Evolutionary conservation across 1,284 basidiomycete genomes (phyloP).

Genomic region (Malassezia caprae): DNA sequence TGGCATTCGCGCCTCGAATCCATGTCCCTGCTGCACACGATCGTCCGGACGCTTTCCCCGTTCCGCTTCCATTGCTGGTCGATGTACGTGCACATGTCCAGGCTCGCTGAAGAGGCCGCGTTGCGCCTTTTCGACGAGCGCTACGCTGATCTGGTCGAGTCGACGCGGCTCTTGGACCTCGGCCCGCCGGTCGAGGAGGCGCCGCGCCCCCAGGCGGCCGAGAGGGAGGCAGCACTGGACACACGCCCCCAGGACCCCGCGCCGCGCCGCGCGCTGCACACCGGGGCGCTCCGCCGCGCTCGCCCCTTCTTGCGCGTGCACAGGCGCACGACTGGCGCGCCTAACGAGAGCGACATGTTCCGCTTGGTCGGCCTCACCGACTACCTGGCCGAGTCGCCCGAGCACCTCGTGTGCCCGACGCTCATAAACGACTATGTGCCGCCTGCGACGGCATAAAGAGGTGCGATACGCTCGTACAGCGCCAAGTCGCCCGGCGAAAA

Average conservation of each 20-base stretch:
- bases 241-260: neutral
- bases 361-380: neutral
- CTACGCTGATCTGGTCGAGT: neutral
- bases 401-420: neutral
- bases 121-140: neutral
- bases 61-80: neutral
- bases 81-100: too few relatives aligned
- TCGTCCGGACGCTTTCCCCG: neutral
- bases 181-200: neutral
- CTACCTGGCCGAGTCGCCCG: neutral
- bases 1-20: neutral
- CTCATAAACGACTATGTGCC: neutral
- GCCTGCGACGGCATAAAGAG: constrained; percentile 9
- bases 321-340: neutral
- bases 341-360: neutral
- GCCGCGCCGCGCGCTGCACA: neutral
- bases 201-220: too few relatives aligned
- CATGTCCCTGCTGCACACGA: neutral
- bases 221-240: too few relatives aligned
- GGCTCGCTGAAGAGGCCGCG: neutral
- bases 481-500: constrained; percentile 27
- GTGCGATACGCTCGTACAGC: constrained; percentile 16
- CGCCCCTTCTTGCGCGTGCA: neutral
- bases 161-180: neutral
- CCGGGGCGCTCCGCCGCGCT: neutral